Conservation (phyloP, 768 basidiomycete species). For the Nidularia sp. region DNA sequence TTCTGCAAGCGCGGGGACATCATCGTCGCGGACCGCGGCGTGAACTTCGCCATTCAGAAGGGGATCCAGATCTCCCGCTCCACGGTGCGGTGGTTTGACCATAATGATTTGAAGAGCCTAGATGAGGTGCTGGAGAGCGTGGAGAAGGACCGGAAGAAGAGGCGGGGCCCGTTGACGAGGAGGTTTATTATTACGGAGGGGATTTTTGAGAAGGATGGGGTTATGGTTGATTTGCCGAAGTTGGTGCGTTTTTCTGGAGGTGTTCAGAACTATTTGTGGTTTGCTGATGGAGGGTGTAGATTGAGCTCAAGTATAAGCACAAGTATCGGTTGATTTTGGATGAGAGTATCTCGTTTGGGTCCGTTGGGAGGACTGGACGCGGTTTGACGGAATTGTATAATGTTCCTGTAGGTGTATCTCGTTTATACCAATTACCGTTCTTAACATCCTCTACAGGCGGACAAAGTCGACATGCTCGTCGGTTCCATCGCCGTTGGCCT, state of each 20-base stretch:
- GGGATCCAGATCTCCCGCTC: slow-evolving; percentile 92
- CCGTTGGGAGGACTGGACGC: slow-evolving; percentile 88
- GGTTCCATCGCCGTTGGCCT: slow-evolving; percentile 87
- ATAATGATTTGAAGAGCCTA: slow-evolving; percentile 88
- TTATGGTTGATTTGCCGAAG: slow-evolving; percentile 88
- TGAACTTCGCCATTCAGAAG: slow-evolving; percentile 94
- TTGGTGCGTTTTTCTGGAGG: slow-evolving; percentile 52
- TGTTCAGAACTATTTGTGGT: background rate
- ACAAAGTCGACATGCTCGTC: slow-evolving; percentile 92
- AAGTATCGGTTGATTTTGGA: slow-evolving; percentile 95
- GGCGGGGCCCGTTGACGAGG: slow-evolving; percentile 75
- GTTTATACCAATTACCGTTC: background rate
- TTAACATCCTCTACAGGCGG: slow-evolving; percentile 42
- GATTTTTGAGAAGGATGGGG: slow-evolving; percentile 92
- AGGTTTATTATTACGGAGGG: slow-evolving; percentile 97
- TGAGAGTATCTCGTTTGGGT: slow-evolving; percentile 91
- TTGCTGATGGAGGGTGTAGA: slow-evolving; percentile 35
- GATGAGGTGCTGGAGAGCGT: slow-evolving; percentile 82
- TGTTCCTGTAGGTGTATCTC: slow-evolving; percentile 62
- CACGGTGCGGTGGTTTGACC: slow-evolving; percentile 93
- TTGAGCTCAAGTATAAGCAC: slow-evolving; percentile 92
- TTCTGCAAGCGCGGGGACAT: slow-evolving; percentile 98
- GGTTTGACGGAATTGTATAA: slow-evolving; percentile 95
- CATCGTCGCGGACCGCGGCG: slow-evolving; percentile 96
- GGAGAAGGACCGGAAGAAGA: slow-evolving; percentile 87